phyloP scores from a whole-genome alignment of 2,329 filamentous ascomycete genomes.

The Clathrospora elynae region DNA sequence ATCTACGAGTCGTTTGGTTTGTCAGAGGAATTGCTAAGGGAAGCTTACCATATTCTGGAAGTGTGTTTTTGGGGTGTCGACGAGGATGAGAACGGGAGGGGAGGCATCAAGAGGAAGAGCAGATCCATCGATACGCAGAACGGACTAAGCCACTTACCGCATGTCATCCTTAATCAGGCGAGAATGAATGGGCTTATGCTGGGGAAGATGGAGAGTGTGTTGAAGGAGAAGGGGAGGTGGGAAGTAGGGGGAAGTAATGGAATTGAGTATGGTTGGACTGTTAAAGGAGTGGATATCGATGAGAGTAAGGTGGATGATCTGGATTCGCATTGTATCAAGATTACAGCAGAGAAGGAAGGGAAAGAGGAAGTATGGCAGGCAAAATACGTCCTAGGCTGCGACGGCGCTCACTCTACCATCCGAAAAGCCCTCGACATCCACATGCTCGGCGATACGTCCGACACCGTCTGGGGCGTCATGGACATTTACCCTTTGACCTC shows the following conservation, averaged over 20 bases:
- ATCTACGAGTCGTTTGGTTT: conserved; percentile 76
- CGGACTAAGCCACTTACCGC: conserved; percentile 66
- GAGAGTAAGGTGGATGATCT: conserved; percentile 42
- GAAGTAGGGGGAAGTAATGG: conserved; percentile 34
- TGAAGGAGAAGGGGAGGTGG: conserved; percentile 36
- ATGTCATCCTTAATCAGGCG: conserved; percentile 73
- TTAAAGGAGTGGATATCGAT: conserved; percentile 59
- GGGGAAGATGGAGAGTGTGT: conserved; percentile 53
- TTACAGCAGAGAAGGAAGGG: conserved; percentile 41
- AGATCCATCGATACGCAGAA: conserved; percentile 62
- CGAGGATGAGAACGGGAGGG: conserved; percentile 29
- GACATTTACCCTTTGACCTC: conserved; percentile 57
- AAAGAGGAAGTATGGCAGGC: conserved; percentile 40
- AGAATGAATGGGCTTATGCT: conserved; percentile 67
- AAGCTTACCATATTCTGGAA: conserved; percentile 70
- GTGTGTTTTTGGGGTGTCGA: conserved; percentile 57
- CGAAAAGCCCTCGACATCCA: conserved; percentile 58
- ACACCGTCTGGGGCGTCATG: conserved; percentile 64
- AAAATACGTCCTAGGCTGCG: conserved; percentile 53
- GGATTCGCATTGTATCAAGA: conserved; percentile 39
- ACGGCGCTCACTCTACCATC: conserved; percentile 60
- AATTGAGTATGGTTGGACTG: conserved; percentile 62
- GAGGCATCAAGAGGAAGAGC: conserved; percentile 51
- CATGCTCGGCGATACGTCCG: conserved; percentile 65
- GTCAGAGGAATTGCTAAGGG: conserved; percentile 65